Conservation (phyloP, 108 stramenopile species). For the Nitzschia inconspicua region DNA sequence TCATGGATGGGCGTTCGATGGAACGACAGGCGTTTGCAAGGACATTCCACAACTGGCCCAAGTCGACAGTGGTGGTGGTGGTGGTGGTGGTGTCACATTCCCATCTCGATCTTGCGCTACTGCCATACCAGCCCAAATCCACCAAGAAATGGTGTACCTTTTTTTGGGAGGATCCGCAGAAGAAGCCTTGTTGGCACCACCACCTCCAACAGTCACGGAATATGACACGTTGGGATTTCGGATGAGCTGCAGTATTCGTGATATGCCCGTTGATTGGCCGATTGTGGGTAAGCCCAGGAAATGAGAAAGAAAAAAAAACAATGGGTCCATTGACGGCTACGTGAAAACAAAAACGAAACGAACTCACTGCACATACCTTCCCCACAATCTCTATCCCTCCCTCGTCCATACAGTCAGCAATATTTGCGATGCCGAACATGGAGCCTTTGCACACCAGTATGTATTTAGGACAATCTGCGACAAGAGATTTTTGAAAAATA, state of each 20-base stretch:
- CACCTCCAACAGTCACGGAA: slow-evolving; percentile 63
- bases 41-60: slow-evolving; percentile 56
- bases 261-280: slow-evolving; percentile 68
- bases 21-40: slow-evolving; percentile 42
- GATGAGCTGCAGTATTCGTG: slow-evolving; percentile 36
- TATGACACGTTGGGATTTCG: slow-evolving; percentile 39
- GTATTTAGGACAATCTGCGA: too few species aligned
- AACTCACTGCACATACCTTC: too few species aligned
- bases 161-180: slow-evolving; percentile 42
- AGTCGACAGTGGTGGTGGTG: background rate
- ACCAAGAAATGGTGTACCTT: slow-evolving; percentile 60
- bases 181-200: slow-evolving; percentile 38
- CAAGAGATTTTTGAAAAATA: too few species aligned
- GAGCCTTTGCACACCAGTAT: slow-evolving; percentile 63
- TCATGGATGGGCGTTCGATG: slow-evolving; percentile 73
- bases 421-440: slow-evolving; percentile 74
- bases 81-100: background rate
- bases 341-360: too few species aligned
- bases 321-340: too few species aligned
- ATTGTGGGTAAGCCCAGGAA: too few species aligned
- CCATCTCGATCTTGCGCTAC: slow-evolving; percentile 35
- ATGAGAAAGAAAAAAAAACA: too few species aligned
- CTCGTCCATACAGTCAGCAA: too few species aligned
- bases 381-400: too few species aligned
- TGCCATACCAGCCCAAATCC: slow-evolving; percentile 40